Percentiles rank a stretch among this genome's conserved stretches.
Evolutionary conservation across 768 basidiomycete genomes (phyloP).

Genomic region (Rhizopogon sp.): DNA sequence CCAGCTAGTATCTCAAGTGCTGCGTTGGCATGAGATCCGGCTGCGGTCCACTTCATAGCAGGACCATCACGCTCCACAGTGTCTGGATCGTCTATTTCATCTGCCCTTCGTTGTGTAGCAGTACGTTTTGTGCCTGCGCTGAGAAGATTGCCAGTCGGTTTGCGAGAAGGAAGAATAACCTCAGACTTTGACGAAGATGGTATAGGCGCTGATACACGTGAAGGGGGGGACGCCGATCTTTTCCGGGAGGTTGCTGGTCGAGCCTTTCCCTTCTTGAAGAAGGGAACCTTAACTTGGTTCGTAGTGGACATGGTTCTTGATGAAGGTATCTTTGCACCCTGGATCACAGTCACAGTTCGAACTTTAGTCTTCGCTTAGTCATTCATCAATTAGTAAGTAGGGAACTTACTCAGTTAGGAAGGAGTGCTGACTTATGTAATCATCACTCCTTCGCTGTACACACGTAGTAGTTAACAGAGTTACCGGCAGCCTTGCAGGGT

Average conservation of each 20-base stretch:
- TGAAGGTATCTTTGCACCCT: background rate
- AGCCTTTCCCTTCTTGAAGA: constrained; percentile 84
- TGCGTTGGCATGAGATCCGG: constrained; percentile 68
- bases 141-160: constrained; percentile 62
- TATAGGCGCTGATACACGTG: background rate
- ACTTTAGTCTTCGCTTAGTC: constrained; percentile 3
- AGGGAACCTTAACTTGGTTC: constrained; percentile 57
- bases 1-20: constrained; percentile 77
- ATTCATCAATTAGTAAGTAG: background rate
- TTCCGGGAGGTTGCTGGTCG: constrained; percentile 74
- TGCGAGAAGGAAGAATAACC: constrained; percentile 77
- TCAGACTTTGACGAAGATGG: constrained; percentile 48
- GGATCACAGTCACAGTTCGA: background rate
- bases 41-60: constrained; percentile 74
- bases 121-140: constrained; percentile 73
- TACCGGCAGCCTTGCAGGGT: background rate
- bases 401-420: too few species aligned
- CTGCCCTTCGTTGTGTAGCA: constrained; percentile 41
- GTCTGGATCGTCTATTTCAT: constrained; percentile 50
- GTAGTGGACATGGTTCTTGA: constrained; percentile 25
- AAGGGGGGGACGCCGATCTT: constrained; percentile 63
- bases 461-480: too few species aligned
- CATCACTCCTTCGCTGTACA: too few species aligned
- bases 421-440: background rate
- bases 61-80: constrained; percentile 49